Conservation (phyloP, 2,329 filamentous ascomycete species). For the Sporothrix pseudoabietina region DNA sequence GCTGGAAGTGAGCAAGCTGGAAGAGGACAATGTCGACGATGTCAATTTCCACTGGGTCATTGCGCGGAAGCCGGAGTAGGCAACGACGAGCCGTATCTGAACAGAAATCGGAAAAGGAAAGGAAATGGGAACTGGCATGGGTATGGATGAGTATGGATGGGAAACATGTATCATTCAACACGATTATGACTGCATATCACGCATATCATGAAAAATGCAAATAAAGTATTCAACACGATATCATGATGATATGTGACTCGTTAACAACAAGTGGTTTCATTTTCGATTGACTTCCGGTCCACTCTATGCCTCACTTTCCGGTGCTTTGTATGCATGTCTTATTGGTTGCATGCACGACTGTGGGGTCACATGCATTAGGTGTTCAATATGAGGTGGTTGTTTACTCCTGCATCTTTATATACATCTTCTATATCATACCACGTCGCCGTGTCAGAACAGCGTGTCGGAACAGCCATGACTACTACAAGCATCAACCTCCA, state of each 20-base stretch:
- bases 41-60: slow-evolving; percentile 48
- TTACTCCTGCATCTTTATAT: no score
- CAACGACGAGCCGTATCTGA: background rate
- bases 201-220: background rate
- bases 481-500: background rate
- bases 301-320: no score
- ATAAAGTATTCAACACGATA: background rate
- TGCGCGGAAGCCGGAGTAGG: slow-evolving; percentile 39
- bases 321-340: no score
- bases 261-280: no score
- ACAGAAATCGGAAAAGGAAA: no score
- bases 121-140: no score
- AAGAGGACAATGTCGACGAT: slow-evolving; percentile 41
- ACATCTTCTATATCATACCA: background rate
- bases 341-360: no score
- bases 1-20: slow-evolving; percentile 40
- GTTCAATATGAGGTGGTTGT: no score
- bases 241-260: no score
- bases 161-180: background rate
- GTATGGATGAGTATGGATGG: no score
- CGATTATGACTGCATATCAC: background rate
- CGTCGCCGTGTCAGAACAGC: background rate
- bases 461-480: background rate
- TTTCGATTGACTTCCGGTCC: no score
- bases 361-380: no score